Evolutionary conservation across 768 basidiomycete species (phyloP), one percentile per base, ranked within the genome.

Genomic region (Tephrocybe sp.): DNA sequence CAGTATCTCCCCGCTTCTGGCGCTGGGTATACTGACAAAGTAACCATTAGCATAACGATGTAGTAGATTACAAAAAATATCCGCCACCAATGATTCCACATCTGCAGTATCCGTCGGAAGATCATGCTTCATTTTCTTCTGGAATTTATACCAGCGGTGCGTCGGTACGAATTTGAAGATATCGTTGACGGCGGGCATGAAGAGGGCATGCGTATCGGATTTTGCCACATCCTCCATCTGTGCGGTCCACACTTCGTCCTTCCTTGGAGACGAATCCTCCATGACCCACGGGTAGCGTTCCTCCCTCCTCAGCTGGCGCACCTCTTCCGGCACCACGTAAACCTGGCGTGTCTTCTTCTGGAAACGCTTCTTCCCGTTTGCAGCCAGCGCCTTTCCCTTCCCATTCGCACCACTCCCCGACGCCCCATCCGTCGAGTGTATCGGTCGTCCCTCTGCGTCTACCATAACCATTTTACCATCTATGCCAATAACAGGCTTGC

Each of bases 281-380:
- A 94, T 80, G 31, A 94, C 86, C 92, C 92, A 94, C 2, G 92
- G 92, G 66, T 88, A 89, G 55, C 88, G 73, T 69, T 94, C 92
- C 69, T 94, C 92, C 61, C 78, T 79, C 64, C 88, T 75, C 59
- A 94, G 72, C 68, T 90, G 85, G 57, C 91, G 73, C 43, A 80
- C 75, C 31, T 84, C 84, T 47, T 93, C 90, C 0, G 88, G 82
- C 1, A 92, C 85, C 53, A 83, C 78, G 69, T 86, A 92, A 16
- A 94, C 88, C 71, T 91, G 71, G 65, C 80, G 57, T 72, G 93
- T 79, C 84, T 94, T 82, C 79, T 89, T 80, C 82, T 85, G 77
- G 70, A 87, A 83, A 60, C 83, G 77, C 69, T 84, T 88, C 77
- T 84, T 88, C 53, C 72, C 76, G 45, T 74, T 78, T 6, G 50